These are phyloP conservation scores for Tulasnella sp. DNA, from an alignment of 768 basidiomycete genomes.

Conservation along the genomic window DNA sequence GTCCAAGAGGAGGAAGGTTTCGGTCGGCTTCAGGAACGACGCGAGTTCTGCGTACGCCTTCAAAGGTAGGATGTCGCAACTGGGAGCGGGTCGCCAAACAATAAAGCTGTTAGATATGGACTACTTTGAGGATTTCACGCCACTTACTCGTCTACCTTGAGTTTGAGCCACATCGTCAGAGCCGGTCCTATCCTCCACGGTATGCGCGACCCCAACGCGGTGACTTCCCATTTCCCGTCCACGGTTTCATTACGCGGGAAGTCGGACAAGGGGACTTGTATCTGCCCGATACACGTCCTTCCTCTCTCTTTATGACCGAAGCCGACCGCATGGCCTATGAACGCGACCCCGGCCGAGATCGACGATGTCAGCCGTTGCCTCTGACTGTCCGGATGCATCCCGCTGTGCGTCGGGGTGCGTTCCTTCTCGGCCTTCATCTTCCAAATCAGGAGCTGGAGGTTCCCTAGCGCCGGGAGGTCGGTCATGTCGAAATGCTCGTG, in stretches of 20 bases:
- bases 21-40: slow-evolving; percentile 17
- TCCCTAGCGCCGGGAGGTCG: slow-evolving; percentile 69
- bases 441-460: slow-evolving; percentile 56
- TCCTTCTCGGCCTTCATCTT: slow-evolving; percentile 8
- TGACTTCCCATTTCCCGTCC: slow-evolving; percentile 79
- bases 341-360: neutral
- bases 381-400: neutral
- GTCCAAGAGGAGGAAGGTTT: slow-evolving; percentile 50
- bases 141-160: slow-evolving; percentile 62
- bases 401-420: neutral
- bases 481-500: slow-evolving; percentile 64
- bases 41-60: slow-evolving; percentile 50
- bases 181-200: slow-evolving; percentile 32
- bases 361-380: neutral
- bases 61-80: slow-evolving; percentile 70
- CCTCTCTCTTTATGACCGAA: slow-evolving; percentile 40
- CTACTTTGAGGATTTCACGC: slow-evolving; percentile 18
- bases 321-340: slow-evolving; percentile 7
- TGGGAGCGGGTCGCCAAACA: slow-evolving; percentile 21
- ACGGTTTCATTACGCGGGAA: slow-evolving; percentile 62
- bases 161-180: slow-evolving; percentile 53
- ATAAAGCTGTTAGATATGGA: slow-evolving; percentile 9
- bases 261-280: slow-evolving; percentile 52
- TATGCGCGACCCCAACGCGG: slow-evolving; percentile 11
- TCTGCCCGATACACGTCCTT: slow-evolving; percentile 33